phyloP scores from a whole-genome alignment of 768 basidiomycete genomes.

The Pulveroboletus sp. region DNA sequence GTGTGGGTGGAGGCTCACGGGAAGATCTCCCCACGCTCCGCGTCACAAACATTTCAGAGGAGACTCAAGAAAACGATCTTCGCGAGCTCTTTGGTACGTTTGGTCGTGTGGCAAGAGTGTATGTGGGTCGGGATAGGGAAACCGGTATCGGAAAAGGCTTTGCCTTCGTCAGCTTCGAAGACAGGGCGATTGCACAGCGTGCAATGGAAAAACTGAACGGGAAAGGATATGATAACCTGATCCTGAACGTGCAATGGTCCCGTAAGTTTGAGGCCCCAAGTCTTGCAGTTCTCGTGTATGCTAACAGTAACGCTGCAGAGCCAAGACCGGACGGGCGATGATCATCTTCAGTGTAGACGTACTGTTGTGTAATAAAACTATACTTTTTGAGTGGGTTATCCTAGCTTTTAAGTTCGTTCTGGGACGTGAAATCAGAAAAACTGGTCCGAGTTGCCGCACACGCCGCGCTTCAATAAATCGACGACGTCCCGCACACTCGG shows the following conservation, averaged over 20 bases:
- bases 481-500: too few relatives aligned
- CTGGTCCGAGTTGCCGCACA: too few relatives aligned
- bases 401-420: neutral
- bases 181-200: conserved; percentile 68
- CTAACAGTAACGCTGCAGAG: conserved; percentile 31
- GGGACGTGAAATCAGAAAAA: too few relatives aligned
- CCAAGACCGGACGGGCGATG: conserved; percentile 42
- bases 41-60: conserved; percentile 94
- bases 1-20: conserved; percentile 48
- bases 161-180: conserved; percentile 96
- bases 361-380: conserved; percentile 2
- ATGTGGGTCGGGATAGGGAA: conserved; percentile 91
- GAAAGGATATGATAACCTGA: conserved; percentile 88
- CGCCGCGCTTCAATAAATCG: too few relatives aligned
- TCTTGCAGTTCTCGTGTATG: too few relatives aligned
- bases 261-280: too few relatives aligned
- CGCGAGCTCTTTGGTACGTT: conserved; percentile 87
- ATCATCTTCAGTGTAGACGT: conserved; percentile 2
- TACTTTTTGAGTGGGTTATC: neutral
- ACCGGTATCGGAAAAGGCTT: conserved; percentile 95
- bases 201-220: conserved; percentile 93
- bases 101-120: conserved; percentile 83
- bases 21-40: conserved; percentile 96
- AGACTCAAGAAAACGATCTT: conserved; percentile 91
- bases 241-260: conserved; percentile 65